Conservation (phyloP, 257 asterid species). For the Solanum paucissectum region DNA sequence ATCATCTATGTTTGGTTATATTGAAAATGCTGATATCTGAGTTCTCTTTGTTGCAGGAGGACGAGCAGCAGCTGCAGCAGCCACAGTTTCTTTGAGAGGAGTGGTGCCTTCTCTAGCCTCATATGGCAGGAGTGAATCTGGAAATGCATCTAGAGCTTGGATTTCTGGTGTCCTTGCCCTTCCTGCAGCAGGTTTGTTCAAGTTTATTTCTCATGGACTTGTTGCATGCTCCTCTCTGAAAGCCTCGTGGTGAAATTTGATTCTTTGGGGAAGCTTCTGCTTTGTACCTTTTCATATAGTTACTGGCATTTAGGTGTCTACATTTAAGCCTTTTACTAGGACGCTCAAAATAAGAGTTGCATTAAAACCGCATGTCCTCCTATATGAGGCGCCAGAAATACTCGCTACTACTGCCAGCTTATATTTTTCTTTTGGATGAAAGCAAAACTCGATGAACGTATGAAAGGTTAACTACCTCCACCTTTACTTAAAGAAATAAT, state of each 20-base stretch:
- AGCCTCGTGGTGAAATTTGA: background rate
- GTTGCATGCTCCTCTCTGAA: background rate
- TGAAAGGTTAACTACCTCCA: background rate
- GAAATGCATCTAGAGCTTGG: slow-evolving; percentile 58
- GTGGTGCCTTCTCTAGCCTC: slow-evolving; percentile 49
- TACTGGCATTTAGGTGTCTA: background rate
- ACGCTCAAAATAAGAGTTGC: background rate
- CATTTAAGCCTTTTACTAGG: background rate
- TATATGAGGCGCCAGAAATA: background rate
- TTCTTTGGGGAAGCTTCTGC: background rate
- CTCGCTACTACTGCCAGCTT: background rate
- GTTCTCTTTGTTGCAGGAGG: slow-evolving; percentile 39
- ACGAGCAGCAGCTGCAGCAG: slow-evolving; percentile 69
- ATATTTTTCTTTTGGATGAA: background rate
- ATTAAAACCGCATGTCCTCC: background rate
- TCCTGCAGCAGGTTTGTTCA: slow-evolving; percentile 79
- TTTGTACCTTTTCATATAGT: background rate
- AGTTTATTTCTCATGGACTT: slow-evolving; percentile 2
- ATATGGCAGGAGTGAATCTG: slow-evolving; percentile 46
- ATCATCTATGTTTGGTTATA: background rate
- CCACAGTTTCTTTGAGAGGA: slow-evolving; percentile 61
- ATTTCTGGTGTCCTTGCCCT: slow-evolving; percentile 63
- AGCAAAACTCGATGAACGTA: background rate
- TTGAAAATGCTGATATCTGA: background rate
- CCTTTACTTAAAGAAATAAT: background rate